A percentile compares a stretch with the other conserved stretches of the same genome.
phyloP scores from a whole-genome alignment of 768 basidiomycete genomes.

The Harrya chromipes region DNA sequence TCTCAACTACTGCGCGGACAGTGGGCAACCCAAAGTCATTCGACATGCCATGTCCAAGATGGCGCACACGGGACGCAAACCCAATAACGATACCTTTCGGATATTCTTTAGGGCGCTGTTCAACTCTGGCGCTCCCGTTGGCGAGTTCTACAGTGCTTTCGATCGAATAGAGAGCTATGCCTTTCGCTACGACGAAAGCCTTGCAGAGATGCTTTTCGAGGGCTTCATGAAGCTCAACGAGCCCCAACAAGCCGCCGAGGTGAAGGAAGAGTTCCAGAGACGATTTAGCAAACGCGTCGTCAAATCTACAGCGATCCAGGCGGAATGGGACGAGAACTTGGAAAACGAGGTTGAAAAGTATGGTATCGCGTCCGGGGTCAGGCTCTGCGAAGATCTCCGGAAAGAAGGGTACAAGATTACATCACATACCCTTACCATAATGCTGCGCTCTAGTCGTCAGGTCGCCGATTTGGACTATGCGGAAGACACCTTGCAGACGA shows the following conservation, averaged over 20 bases:
- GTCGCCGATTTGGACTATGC: conserved; percentile 42
- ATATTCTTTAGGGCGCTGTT: conserved; percentile 47
- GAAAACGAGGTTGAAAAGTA: conserved; percentile 31
- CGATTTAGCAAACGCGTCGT: conserved; percentile 31
- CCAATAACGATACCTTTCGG: conserved; percentile 45
- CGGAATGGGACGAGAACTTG: conserved; percentile 29
- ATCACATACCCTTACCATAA: conserved; percentile 35
- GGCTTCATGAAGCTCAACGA: conserved; percentile 42
- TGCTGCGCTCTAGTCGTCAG: conserved; percentile 42
- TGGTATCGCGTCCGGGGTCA: conserved; percentile 36
- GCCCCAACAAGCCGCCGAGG: conserved; percentile 34
- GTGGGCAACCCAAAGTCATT: conserved; percentile 25
- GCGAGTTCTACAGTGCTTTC: conserved; percentile 40
- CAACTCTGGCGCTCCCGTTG: conserved; percentile 28
- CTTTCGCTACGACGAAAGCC: conserved; percentile 41
- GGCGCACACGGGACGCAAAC: conserved; percentile 38
- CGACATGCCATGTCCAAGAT: conserved; percentile 35
- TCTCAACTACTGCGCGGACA: conserved; percentile 38
- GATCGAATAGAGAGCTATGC: conserved; percentile 45
- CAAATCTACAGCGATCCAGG: conserved; percentile 24
- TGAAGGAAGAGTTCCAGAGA: conserved; percentile 38
- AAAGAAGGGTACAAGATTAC: conserved; percentile 33
- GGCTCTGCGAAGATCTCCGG: conserved; percentile 32
- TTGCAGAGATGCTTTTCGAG: conserved; percentile 40
- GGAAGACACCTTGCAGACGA: conserved; percentile 40